phyloP scores from a whole-genome alignment of 2,329 filamentous ascomycete genomes.

The Aspergillus floridensis region DNA sequence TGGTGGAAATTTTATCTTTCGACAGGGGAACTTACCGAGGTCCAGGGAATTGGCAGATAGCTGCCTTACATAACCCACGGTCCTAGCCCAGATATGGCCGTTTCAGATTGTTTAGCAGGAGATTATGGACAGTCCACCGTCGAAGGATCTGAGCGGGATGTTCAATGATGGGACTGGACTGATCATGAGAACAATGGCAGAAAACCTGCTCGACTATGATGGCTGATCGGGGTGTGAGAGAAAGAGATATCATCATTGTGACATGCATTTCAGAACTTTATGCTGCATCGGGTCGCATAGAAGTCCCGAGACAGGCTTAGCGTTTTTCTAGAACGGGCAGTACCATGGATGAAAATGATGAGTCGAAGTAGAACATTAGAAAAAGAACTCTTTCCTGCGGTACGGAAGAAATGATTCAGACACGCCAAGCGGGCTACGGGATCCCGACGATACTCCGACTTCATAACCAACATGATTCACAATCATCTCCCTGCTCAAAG shows the following conservation, averaged over 20 bases:
- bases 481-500: background rate
- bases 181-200: background rate
- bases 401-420: background rate
- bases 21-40: constrained; percentile 2
- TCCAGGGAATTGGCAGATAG: background rate
- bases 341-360: background rate
- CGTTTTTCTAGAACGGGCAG: background rate
- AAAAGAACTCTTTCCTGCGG: no score
- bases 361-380: background rate
- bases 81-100: background rate
- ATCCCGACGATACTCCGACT: background rate
- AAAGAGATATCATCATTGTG: background rate
- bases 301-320: background rate
- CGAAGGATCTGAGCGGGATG: background rate
- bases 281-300: background rate
- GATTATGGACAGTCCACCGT: background rate
- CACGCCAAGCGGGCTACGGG: background rate
- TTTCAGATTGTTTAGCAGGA: background rate
- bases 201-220: background rate
- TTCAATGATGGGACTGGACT: background rate
- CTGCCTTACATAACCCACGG: background rate
- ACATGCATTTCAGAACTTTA: background rate
- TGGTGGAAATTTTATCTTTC: constrained; percentile 4
- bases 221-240: background rate
- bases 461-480: background rate